phyloP scores from a whole-genome alignment of 2,329 filamentous ascomycete species.

The Penicillium aurantiogriseum region DNA sequence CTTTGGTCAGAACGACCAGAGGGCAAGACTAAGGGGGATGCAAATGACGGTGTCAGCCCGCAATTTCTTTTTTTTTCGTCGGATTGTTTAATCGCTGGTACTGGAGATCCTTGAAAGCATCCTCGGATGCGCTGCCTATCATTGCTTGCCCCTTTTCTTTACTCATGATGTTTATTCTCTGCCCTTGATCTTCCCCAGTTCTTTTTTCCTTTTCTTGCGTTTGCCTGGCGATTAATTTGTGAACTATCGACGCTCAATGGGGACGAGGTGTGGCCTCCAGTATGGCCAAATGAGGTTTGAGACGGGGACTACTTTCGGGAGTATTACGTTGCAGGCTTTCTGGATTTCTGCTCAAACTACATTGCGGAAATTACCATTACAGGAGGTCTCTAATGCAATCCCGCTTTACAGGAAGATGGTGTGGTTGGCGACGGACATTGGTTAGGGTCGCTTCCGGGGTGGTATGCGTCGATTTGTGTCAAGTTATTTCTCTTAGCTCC shows the following conservation, averaged over 20 bases:
- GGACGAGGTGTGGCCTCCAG: slow-evolving; percentile 28
- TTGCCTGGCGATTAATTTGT: slow-evolving; percentile 20
- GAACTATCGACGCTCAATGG: slow-evolving; percentile 30
- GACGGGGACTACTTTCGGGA: slow-evolving; percentile 16
- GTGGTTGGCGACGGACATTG: slow-evolving; percentile 45
- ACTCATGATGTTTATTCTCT: slow-evolving; percentile 7
- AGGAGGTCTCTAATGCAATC: slow-evolving; percentile 4
- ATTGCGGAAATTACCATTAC: slow-evolving; percentile 1
- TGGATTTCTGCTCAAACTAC: slow-evolving; percentile 14
- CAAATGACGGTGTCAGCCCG: slow-evolving; percentile 29
- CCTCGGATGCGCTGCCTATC: slow-evolving; percentile 16
- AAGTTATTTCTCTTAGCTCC: slow-evolving; percentile 17
- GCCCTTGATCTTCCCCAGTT: slow-evolving; percentile 10
- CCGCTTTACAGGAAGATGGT: slow-evolving; percentile 11
- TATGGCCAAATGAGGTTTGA: slow-evolving; percentile 17
- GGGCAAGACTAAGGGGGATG: slow-evolving; percentile 35
- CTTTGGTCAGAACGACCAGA: slow-evolving; percentile 15
- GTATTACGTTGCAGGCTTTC: slow-evolving; percentile 14
- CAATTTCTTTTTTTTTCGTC: slow-evolving; percentile 13
- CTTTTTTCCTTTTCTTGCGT: slow-evolving; percentile 12
- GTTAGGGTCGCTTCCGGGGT: slow-evolving; percentile 50
- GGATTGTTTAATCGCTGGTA: slow-evolving; percentile 20
- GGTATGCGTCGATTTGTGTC: slow-evolving; percentile 43
- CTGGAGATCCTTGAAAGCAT: slow-evolving; percentile 20
- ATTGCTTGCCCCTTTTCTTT: slow-evolving; percentile 10